Evolutionary conservation across 1,139 yeast genomes (phyloP).

Genomic region (Scheffersomyces quercinus): DNA sequence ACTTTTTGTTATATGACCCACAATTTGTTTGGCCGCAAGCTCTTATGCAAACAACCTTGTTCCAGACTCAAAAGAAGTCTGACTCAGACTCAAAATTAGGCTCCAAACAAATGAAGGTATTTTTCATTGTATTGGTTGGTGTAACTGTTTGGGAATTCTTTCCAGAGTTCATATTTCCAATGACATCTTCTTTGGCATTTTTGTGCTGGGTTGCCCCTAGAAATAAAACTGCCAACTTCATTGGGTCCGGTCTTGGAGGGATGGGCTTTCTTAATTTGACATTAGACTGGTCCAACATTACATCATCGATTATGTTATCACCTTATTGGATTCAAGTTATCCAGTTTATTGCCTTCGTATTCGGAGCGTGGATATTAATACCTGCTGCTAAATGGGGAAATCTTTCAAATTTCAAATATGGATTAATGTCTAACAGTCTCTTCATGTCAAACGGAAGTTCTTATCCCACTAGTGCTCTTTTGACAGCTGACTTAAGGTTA

Average conservation of each 20-base stretch:
- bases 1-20: conserved; percentile 15
- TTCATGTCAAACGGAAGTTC: conserved; percentile 14
- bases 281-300: conserved; percentile 22
- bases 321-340: conserved; percentile 24
- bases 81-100: conserved; percentile 9
- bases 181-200: conserved; percentile 19
- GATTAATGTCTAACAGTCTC: conserved; percentile 19
- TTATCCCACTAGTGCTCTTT: conserved; percentile 17
- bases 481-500: conserved; percentile 14
- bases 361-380: conserved; percentile 20
- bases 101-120: conserved; percentile 17
- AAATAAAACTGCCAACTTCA: conserved; percentile 13
- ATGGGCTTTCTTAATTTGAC: conserved; percentile 22
- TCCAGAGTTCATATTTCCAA: conserved; percentile 19
- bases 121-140: conserved; percentile 26
- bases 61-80: conserved; percentile 16
- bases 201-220: conserved; percentile 22
- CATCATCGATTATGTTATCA: conserved; percentile 18
- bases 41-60: conserved; percentile 20
- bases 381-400: conserved; percentile 20
- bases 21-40: conserved; percentile 20
- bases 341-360: conserved; percentile 19
- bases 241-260: conserved; percentile 24
- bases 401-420: conserved; percentile 10
- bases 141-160: conserved; percentile 28